Conservation (phyloP, 257 asterid species). For the Plectranthus barbatus region DNA sequence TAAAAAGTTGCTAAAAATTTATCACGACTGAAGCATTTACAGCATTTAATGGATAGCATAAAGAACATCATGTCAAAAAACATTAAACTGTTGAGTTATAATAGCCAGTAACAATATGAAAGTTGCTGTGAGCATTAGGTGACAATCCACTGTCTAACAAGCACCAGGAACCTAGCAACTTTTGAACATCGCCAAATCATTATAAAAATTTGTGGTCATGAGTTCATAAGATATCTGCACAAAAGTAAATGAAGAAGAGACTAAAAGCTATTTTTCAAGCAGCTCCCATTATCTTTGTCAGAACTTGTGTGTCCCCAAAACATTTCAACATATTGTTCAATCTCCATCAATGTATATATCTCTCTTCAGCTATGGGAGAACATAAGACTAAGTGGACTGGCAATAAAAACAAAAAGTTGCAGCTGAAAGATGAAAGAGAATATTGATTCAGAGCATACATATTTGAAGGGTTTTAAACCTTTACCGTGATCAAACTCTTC, state of each 20-base stretch:
- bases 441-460: neutral
- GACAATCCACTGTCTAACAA: neutral
- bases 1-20: neutral
- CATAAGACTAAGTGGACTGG: neutral
- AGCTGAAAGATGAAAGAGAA: neutral
- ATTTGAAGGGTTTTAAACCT: neutral
- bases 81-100: no score
- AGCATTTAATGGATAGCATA: neutral
- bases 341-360: neutral
- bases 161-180: neutral
- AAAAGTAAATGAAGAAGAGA: neutral
- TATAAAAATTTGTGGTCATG: neutral
- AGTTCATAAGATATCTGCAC: neutral
- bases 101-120: no score
- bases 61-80: neutral
- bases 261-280: neutral
- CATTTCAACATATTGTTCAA: neutral
- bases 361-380: neutral
- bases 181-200: neutral
- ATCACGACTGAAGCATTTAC: neutral
- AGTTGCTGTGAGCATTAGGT: no score
- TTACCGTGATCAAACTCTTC: neutral
- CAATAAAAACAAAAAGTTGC: neutral
- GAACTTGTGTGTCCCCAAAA: neutral
- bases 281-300: neutral